Evolutionary conservation across 441 rosid species (phyloP), one percentile per base, ranked within the genome.

Genomic region (Adansonia gregorii): DNA sequence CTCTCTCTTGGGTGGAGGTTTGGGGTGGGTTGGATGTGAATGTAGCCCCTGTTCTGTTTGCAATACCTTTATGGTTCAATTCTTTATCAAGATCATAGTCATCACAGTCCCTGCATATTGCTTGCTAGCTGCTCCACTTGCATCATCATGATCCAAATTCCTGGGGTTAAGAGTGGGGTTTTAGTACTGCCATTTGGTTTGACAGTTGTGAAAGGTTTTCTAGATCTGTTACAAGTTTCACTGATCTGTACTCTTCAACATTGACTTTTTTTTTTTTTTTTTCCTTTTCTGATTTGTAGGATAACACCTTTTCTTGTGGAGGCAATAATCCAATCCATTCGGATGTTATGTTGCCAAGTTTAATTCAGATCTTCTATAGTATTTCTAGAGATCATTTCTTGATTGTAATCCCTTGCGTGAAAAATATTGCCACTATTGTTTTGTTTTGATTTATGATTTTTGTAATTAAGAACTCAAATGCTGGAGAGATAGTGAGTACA

Each of bases 311-410:
- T 15, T 59, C 31, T 10, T 4, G 65, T 54, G 75, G 46, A 60
- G 74, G 54, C 14, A 22, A 54, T 54, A 24, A 77, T 58, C 27
- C 15, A 67, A 41, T 67, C 6, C 65, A 41, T 67, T 76, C 73
- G 43, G 3, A 76, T 76, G 67, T 67, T 67, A 54, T 76, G 74
- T 31, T 43, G 74, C 51, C 79, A 76, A 67, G 79, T 76, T 54
- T 49, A 14, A 22, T 55, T 55, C 65, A 22, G 61, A 65, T 51
- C 4, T 22, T 51, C 1, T 64, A 11, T 65, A 17, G 19, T 20
- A 9, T 2, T 59, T 59, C 51, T 35, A 12, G 2, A 2, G 8
- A 12, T 73, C 11, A 11, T 73, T 3, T 41, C 41, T 41, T 8
- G 39, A 59, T 27, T 45, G 5, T 24, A 48, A 24, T 63, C 45